These are phyloP conservation scores for Debaryomyces hansenii DNA, from an alignment of 805 yeast genomes.

Conservation along the genomic window DNA sequence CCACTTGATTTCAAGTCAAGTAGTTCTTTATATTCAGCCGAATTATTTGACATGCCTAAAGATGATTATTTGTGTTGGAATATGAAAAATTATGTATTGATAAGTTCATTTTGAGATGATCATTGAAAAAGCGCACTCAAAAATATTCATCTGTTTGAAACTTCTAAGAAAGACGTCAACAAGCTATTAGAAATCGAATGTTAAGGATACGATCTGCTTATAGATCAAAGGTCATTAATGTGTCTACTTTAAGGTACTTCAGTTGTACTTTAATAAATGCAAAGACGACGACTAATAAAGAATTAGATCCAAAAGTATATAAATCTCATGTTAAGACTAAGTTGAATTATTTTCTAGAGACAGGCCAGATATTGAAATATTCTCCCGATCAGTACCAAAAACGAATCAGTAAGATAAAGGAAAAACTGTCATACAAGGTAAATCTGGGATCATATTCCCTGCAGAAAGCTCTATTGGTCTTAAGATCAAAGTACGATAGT, in stretches of 20 bases:
- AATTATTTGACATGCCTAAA: background rate
- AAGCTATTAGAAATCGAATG: background rate
- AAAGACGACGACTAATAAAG: too few species aligned
- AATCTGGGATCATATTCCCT: constrained; percentile 4
- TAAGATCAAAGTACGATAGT: constrained; percentile 31
- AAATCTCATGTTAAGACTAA: constrained; percentile 13
- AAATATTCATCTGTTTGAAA: background rate
- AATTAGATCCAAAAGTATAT: background rate
- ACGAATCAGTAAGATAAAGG: constrained; percentile 4
- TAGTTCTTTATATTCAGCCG: constrained; percentile 5
- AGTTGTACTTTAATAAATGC: too few species aligned
- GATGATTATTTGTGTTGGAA: too few species aligned
- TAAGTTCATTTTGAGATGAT: background rate
- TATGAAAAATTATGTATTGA: too few species aligned
- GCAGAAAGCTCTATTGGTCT: constrained; percentile 24
- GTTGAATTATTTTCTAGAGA: constrained; percentile 26
- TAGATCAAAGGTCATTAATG: too few species aligned
- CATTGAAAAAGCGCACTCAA: background rate
- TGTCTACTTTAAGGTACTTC: too few species aligned
- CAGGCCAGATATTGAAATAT: constrained; percentile 23
- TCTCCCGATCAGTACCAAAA: constrained; percentile 16
- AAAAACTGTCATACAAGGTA: background rate
- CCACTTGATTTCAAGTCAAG: constrained; percentile 22
- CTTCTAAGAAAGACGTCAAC: background rate
- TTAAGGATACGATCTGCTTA: background rate